These are phyloP conservation scores for Chalara sp. DNA, from an alignment of 2,329 filamentous ascomycete genomes.

Conservation along the genomic window DNA sequence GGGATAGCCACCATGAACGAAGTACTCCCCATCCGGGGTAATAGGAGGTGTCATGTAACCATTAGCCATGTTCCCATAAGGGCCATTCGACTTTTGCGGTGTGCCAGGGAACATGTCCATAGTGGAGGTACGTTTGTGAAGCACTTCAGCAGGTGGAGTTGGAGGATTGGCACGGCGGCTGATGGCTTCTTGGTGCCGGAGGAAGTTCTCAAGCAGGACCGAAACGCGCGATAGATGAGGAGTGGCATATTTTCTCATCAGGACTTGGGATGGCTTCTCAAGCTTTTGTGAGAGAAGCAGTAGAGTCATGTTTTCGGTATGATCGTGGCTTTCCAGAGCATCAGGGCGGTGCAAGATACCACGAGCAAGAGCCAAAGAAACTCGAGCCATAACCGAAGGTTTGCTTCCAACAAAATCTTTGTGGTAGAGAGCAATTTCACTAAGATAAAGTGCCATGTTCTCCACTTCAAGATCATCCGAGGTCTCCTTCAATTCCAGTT, in stretches of 20 bases:
- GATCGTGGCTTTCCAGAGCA: slow-evolving; percentile 61
- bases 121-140: slow-evolving; percentile 36
- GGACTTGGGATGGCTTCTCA: slow-evolving; percentile 59
- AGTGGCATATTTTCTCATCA: slow-evolving; percentile 63
- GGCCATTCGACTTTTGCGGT: slow-evolving; percentile 62
- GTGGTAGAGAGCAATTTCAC: slow-evolving; percentile 93
- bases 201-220: slow-evolving; percentile 57
- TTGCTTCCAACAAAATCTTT: slow-evolving; percentile 92
- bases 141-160: slow-evolving; percentile 50
- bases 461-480: slow-evolving; percentile 77
- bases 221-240: slow-evolving; percentile 59
- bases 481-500: slow-evolving; percentile 78
- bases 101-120: slow-evolving; percentile 63
- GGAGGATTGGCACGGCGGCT: slow-evolving; percentile 51
- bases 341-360: slow-evolving; percentile 80
- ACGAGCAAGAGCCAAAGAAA: slow-evolving; percentile 77
- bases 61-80: slow-evolving; percentile 52
- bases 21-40: slow-evolving; percentile 65
- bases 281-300: slow-evolving; percentile 48
- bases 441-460: slow-evolving; percentile 90
- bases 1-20: slow-evolving; percentile 27
- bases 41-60: slow-evolving; percentile 83
- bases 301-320: slow-evolving; percentile 61
- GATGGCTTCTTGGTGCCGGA: slow-evolving; percentile 54
- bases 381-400: slow-evolving; percentile 84